Conservation (phyloP, 192 early-diverging fungal genomes). For the Coemansia sp. region DNA sequence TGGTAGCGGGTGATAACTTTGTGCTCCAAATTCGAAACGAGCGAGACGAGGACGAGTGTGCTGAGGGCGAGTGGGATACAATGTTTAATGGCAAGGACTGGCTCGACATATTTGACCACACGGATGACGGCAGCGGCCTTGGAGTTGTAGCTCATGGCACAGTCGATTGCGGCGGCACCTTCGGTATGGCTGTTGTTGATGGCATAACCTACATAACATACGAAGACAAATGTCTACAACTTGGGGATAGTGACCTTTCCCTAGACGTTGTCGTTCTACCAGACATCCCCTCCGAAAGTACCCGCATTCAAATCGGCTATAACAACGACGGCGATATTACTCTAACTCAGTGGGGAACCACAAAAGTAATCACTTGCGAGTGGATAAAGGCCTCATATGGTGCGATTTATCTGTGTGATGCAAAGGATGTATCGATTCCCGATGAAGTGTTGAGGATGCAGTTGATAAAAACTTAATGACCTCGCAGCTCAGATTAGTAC, state of each 20-base stretch:
- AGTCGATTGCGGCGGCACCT: background rate
- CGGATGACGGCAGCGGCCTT: background rate
- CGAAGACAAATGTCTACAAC: background rate
- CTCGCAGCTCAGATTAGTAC: background rate
- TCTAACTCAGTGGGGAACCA: background rate
- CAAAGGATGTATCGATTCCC: background rate
- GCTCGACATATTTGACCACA: background rate
- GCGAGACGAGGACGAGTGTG: background rate
- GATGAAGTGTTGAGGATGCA: background rate
- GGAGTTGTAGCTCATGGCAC: background rate
- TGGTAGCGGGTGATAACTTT: background rate
- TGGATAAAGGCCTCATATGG: conserved; percentile 9
- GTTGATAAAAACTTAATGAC: background rate
- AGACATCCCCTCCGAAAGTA: background rate
- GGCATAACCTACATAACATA: background rate
- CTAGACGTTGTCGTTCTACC: background rate
- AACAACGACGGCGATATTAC: background rate
- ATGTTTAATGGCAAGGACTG: background rate
- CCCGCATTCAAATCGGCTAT: background rate
- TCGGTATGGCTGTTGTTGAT: background rate
- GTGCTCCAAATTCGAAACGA: background rate
- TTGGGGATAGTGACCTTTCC: background rate
- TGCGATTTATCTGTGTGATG: background rate
- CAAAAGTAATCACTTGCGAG: background rate
- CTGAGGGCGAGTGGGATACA: background rate